Conservation (phyloP, 2,329 filamentous ascomycete genomes). For the Fusarium setosum region DNA sequence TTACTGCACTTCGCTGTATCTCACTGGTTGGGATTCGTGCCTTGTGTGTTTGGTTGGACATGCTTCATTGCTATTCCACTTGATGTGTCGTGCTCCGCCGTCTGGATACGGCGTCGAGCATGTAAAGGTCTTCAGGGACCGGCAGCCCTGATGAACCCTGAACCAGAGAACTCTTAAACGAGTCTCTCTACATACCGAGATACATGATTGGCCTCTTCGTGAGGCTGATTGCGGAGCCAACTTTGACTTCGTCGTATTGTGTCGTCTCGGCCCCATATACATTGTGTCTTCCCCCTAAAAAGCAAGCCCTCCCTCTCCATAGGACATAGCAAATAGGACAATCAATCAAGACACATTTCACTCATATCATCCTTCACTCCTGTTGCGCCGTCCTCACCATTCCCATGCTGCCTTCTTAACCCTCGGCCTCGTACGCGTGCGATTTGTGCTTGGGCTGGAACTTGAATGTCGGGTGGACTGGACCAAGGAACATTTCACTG, state of each 20-base stretch:
- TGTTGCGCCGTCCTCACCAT: not conserved
- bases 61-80: too few species aligned
- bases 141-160: not conserved
- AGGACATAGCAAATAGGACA: not conserved
- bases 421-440: slow-evolving; percentile 86
- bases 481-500: slow-evolving; percentile 98
- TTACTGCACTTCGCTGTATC: too few species aligned
- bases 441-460: slow-evolving; percentile 99
- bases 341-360: slow-evolving; percentile 1
- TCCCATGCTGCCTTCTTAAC: too few species aligned
- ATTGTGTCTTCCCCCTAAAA: not conserved
- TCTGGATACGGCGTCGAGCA: too few species aligned
- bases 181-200: not conserved
- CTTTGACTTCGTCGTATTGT: not conserved
- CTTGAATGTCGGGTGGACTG: slow-evolving; percentile 88
- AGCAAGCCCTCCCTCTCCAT: not conserved
- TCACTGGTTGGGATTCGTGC: too few species aligned
- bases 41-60: not conserved
- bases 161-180: not conserved
- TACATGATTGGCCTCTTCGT: not conserved
- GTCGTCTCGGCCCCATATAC: not conserved
- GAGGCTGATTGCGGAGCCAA: not conserved
- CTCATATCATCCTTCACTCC: not conserved
- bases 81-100: too few species aligned
- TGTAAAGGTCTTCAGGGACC: not conserved